Evolutionary conservation across 805 yeast genomes (phyloP).

Genomic region (Starmerella vaccinii): DNA sequence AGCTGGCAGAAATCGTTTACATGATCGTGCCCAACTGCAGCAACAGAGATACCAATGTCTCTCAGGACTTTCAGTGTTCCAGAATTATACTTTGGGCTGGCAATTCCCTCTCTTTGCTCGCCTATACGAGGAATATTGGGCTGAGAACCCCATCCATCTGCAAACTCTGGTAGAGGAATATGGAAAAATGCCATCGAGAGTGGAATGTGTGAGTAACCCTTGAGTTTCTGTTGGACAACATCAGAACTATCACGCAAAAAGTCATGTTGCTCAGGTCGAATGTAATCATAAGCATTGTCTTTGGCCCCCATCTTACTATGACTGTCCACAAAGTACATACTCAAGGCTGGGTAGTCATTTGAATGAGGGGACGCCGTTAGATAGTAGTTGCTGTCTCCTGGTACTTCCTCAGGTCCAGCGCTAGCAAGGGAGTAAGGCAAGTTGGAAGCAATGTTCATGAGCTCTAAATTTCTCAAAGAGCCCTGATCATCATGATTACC

Average conservation of each 20-base stretch:
- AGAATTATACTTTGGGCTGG: slow-evolving; percentile 65
- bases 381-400: slow-evolving; percentile 81
- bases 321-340: slow-evolving; percentile 71
- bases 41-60: slow-evolving; percentile 60
- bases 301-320: slow-evolving; percentile 56
- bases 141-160: slow-evolving; percentile 30
- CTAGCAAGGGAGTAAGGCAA: slow-evolving; percentile 61
- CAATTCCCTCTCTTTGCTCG: slow-evolving; percentile 54
- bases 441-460: slow-evolving; percentile 45
- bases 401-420: slow-evolving; percentile 54
- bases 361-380: slow-evolving; percentile 32
- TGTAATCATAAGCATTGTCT: slow-evolving; percentile 67
- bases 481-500: slow-evolving; percentile 97
- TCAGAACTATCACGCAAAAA: slow-evolving; percentile 39
- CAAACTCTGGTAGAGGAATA: slow-evolving; percentile 82
- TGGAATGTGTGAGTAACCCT: slow-evolving; percentile 36
- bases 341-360: slow-evolving; percentile 36
- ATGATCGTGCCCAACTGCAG: slow-evolving; percentile 90
- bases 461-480: slow-evolving; percentile 44
- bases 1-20: slow-evolving; percentile 80
- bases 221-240: slow-evolving; percentile 28
- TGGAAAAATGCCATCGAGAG: slow-evolving; percentile 87
- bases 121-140: slow-evolving; percentile 41
- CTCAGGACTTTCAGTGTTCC: slow-evolving; percentile 52
- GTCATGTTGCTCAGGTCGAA: slow-evolving; percentile 57